Evolutionary conservation across 1,284 basidiomycete species (phyloP), one percentile per base, ranked within the genome.

Genomic region (Trichosporon sp.): DNA sequence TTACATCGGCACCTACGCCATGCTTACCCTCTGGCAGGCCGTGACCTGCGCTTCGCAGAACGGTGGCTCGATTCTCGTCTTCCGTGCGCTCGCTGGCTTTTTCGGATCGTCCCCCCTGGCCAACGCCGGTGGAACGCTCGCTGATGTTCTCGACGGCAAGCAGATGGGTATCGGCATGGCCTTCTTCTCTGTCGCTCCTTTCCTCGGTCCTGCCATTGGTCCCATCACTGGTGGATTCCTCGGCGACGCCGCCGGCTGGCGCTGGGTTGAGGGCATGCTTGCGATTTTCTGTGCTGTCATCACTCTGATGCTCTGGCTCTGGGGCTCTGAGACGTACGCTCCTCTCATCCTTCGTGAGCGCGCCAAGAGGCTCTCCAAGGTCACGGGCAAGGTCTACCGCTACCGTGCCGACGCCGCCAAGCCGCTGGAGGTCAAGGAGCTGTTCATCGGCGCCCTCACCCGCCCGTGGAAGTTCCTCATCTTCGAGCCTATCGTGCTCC

Each of bases 221-320:
- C 74, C 74, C 56, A 69, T 75, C 62, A 66, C 68, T 16, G 78
- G 80, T 27, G 79, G 78, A n/a, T 81, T 80, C 73, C 74, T 83
- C 44, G 76, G 76, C 36, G 66, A 76, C 33, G 70, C 70, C 0
- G 54, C 61, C 9, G 78, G 77, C 0, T 83, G 82, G 83, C 70
- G 82, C 60, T 84, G 82, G 81, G 86, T 87, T 62, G 88, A 88
- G 74, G 88, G 86, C 83, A 79, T 89, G 62, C 85, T 89, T 81
- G 83, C 87, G 70, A 78, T 82, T 64, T 81, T 83, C 71, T 66
- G 64, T 29, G 60, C 14, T 8, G 19, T 8, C 49, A 34, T 69
- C 33, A 33, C 62, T 19, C 2, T 69, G 37, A n/a, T 32, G 36
- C 70, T 74, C 46, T 63, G 73, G 44, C 44, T 81, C 56, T 67